Evolutionary conservation across 2,329 filamentous ascomycete species (phyloP), one percentile per base, ranked within the genome.

Genomic region (Penicillium sp.): DNA sequence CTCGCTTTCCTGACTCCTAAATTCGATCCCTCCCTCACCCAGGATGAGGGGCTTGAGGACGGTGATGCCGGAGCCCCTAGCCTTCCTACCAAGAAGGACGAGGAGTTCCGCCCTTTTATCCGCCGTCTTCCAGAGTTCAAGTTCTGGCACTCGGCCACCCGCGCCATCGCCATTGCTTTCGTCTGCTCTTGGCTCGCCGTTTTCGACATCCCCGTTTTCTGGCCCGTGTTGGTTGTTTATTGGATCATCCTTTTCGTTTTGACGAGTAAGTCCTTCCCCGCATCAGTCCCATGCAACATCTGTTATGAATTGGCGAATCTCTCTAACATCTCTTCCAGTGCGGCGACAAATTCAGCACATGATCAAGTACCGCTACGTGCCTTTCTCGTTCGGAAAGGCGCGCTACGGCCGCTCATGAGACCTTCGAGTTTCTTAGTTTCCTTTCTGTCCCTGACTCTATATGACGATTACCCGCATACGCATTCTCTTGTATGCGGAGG

Each of bases 361-460:
- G 93, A 92, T 99, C 81, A 99, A 97, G 79, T 99, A 97, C 78
- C 89, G 92, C 75, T 99, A 95, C 69, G 90, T 95, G 27, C 90
- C 91, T 34, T 95, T 96, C 76, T 86, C 88, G 34, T 83, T 95
- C 59, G 91, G 91, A 72, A 96, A 96, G 82, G 80, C 88, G 57
- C 84, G 82, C 68, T 95, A 93, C 71, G 73, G 75, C 48, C 68
- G 67, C 12, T 67, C 64, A 63, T 68, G 58, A 59, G 38, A 35
- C 39, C 16, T 46, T 35, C 9, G 13, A 25, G 39, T 22, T 41
- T 39, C 41, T 45, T 41, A 36, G 40, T 50, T 41, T 44, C 37
- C 31, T 44, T 44, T 30, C 37, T 41, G 36, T 48, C 46, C 46
- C 41, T 52, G 41, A 38, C 11, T 40, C 38, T 53, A 42, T 46